These are phyloP conservation scores for Ochetophila trinervis DNA, from an alignment of 306 rosid species.

Conservation along the genomic window DNA sequence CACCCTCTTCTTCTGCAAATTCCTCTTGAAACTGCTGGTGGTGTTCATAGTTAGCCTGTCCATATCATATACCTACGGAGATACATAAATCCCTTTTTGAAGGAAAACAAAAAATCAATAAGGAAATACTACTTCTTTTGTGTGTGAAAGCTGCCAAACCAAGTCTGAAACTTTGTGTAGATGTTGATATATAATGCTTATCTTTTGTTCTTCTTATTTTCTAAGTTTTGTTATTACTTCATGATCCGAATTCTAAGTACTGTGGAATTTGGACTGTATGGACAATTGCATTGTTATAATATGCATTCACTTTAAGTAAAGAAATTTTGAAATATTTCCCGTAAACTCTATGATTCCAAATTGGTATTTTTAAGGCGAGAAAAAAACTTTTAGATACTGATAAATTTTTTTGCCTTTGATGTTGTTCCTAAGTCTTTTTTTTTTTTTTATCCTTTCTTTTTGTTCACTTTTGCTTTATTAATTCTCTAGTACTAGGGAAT, in stretches of 20 bases:
- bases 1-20: slow-evolving; percentile 47
- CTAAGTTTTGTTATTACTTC: slow-evolving; percentile 10
- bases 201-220: not conserved
- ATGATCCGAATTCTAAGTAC: not conserved
- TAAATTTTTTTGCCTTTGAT: too few relatives aligned
- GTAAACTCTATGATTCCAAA: not conserved
- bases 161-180: not conserved
- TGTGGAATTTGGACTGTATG: not conserved
- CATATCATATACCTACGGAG: too few relatives aligned
- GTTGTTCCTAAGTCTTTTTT: too few relatives aligned
- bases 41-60: too few relatives aligned
- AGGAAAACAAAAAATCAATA: not conserved
- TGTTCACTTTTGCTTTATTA: too few relatives aligned
- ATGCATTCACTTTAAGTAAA: not conserved
- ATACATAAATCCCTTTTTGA: not conserved
- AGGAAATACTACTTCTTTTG: not conserved
- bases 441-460: too few relatives aligned
- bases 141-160: slow-evolving; percentile 6
- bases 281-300: slow-evolving; percentile 16
- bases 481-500: too few relatives aligned
- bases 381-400: too few relatives aligned
- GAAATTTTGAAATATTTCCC: slow-evolving; percentile 3
- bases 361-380: too few relatives aligned
- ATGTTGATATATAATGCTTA: not conserved
- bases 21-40: slow-evolving; percentile 3